Percentiles rank a stretch among this genome's conserved stretches.
Conservation (phyloP, 148 eudicot genomes). For the Silene uniflora region DNA sequence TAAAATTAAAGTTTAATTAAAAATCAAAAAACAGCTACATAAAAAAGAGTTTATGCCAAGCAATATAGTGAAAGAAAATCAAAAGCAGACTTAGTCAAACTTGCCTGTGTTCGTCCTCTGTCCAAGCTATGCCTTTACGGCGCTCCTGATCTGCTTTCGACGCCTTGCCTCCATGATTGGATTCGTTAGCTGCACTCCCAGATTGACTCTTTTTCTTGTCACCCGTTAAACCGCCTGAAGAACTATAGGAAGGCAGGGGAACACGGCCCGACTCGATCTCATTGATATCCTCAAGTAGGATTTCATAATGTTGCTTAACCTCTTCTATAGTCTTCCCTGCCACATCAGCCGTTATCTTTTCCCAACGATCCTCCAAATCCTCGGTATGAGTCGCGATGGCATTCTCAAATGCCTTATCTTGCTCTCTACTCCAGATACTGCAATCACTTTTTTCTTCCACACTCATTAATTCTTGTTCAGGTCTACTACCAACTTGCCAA, state of each 20-base stretch:
- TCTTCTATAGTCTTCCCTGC: conserved; percentile 75
- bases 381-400: conserved; percentile 66
- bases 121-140: conserved; percentile 94
- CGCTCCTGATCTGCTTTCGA: conserved; percentile 85
- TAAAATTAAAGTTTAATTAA: not conserved
- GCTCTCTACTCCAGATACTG: conserved; percentile 70
- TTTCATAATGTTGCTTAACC: conserved; percentile 70
- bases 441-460: conserved; percentile 44
- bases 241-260: conserved; percentile 64
- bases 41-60: not conserved
- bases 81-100: conserved; percentile 7
- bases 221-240: conserved; percentile 49
- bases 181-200: conserved; percentile 43
- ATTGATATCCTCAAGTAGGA: conserved; percentile 61
- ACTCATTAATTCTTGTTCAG: conserved; percentile 38
- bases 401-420: conserved; percentile 83
- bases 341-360: conserved; percentile 65
- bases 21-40: too few species aligned
- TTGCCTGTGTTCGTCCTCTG: conserved; percentile 97
- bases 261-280: conserved; percentile 76
- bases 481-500: conserved; percentile 12
- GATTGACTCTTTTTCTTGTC: conserved; percentile 51
- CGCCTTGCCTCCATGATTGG: conserved; percentile 59
- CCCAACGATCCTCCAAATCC: conserved; percentile 69
- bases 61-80: conserved; percentile 5